These are phyloP conservation scores for Penicillium angulare DNA, from an alignment of 495 filamentous ascomycete species.

Conservation along the genomic window DNA sequence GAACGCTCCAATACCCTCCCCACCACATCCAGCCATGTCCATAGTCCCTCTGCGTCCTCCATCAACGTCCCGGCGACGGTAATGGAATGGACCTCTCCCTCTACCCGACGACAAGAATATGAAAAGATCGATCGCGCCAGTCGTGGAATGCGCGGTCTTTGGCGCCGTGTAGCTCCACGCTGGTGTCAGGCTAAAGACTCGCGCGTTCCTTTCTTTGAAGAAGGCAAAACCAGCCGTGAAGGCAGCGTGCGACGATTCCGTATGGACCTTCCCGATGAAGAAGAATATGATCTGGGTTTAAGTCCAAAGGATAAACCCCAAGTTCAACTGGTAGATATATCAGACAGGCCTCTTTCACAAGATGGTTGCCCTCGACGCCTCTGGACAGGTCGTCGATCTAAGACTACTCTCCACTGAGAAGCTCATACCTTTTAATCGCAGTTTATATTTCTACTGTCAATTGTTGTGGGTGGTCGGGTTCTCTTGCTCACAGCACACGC, in stretches of 20 bases:
- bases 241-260: slow-evolving; percentile 49
- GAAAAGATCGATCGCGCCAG: slow-evolving; percentile 50
- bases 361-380: slow-evolving; percentile 11
- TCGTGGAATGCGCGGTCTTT: slow-evolving; percentile 44
- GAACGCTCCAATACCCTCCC: slow-evolving; percentile 24
- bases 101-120: slow-evolving; percentile 48
- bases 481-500: no score
- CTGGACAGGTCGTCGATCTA: slow-evolving; percentile 19
- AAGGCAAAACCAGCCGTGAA: slow-evolving; percentile 39
- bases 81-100: slow-evolving; percentile 50
- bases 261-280: slow-evolving; percentile 46
- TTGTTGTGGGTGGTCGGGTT: no score
- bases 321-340: slow-evolving; percentile 7
- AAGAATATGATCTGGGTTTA: slow-evolving; percentile 5
- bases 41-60: slow-evolving; percentile 23
- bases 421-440: no score
- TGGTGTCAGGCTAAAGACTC: slow-evolving; percentile 36
- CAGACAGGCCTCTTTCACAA: not conserved
- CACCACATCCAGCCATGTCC: not conserved
- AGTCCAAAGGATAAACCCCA: slow-evolving; percentile 1
- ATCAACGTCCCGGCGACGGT: slow-evolving; percentile 41
- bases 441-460: no score
- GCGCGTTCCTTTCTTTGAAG: slow-evolving; percentile 42
- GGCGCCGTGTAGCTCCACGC: slow-evolving; percentile 42
- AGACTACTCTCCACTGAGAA: slow-evolving; percentile 4